phyloP scores from a whole-genome alignment of 192 early-diverging fungal genomes.

The Glomus cerebriforme region DNA sequence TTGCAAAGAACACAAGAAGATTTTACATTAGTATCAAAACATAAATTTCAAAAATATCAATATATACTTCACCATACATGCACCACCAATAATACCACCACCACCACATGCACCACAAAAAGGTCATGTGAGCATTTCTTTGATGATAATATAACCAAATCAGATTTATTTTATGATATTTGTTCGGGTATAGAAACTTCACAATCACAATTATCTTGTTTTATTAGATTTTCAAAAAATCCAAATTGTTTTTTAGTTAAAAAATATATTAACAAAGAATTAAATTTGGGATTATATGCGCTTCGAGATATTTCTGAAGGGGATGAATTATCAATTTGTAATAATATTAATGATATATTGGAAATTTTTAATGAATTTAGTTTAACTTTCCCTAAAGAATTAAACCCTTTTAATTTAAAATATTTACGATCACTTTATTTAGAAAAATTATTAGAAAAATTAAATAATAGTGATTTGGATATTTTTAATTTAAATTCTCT shows the following conservation, averaged over 20 bases:
- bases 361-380: not conserved
- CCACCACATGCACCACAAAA: not conserved
- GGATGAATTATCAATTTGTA: not conserved
- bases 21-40: not conserved
- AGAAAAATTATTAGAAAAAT: not conserved
- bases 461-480: not conserved
- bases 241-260: not conserved
- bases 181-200: not conserved
- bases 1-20: not conserved
- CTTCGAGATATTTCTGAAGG: not conserved
- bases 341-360: not conserved
- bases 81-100: too few relatives aligned
- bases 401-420: not conserved
- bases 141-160: not conserved
- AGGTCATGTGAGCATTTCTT: not conserved
- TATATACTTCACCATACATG: not conserved
- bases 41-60: not conserved
- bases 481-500: not conserved
- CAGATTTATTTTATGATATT: not conserved
- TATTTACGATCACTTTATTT: not conserved
- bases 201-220: not conserved
- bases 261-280: not conserved
- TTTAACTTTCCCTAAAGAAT: not conserved
- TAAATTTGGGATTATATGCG: not conserved
- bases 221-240: not conserved